Evolutionary conservation across 1,284 basidiomycete genomes (phyloP), one percentile per base, ranked within the genome.

Genomic region (Volvariella surrecta): DNA sequence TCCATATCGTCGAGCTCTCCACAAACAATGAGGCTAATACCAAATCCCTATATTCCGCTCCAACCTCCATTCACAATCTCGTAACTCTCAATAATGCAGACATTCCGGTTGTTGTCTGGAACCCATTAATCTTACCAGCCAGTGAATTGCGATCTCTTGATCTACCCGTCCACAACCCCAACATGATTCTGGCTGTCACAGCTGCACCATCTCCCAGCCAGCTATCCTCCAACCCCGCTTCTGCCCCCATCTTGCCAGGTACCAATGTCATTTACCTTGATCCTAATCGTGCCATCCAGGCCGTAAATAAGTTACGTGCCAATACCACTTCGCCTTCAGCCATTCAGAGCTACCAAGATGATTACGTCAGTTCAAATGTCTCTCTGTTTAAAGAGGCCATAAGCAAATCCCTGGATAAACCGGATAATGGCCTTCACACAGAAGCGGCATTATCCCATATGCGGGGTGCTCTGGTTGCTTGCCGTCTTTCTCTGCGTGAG

Each of bases 331-430:
- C 74, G 3, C 51, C 74, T 9, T 50, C 63, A 2, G 66, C 71
- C 18, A 67, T 87, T 9, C 76, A 82, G 49, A 63, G 61, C 45
- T 88, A 78, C 57, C 80, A 84, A 54, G 69, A 75, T 48, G 70
- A 77, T n/a, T 75, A 73, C 44, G 55, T 72, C 15, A 70, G 61
- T 9, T 86, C 84, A 11, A 64, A 67, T n/a, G 56, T 85, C 15
- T 69, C 76, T 13, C 53, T 60, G 19, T 45, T 85, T 32, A 64
- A 65, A 2, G 48, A 59, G 6, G 53, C 66, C 2, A 55, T 85
- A 17, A 57, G 61, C 22, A 52, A 55, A 3, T 52, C 64, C 32
- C 52, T 79, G 10, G 45, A 44, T 40, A 37, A 39, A 17, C 37
- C 9, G 28, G n/a, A 30, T 39, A 34, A 11, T 40, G 35, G 40